Percentiles rank a stretch among this genome's conserved stretches.
These are phyloP conservation scores for Tulasnella sp. DNA, from an alignment of 768 basidiomycete genomes.

Conservation along the genomic window DNA sequence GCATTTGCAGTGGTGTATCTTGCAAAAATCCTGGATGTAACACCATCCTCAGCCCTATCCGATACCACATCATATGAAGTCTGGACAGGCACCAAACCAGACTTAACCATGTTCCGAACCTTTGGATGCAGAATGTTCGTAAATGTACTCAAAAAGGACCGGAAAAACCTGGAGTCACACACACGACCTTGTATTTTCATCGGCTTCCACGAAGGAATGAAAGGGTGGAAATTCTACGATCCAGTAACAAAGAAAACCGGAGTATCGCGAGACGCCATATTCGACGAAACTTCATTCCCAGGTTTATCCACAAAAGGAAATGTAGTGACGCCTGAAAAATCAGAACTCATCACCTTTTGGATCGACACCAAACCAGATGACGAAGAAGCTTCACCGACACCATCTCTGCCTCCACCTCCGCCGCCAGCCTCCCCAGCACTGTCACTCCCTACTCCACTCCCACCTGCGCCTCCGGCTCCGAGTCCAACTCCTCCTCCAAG, in stretches of 20 bases:
- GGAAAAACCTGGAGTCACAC: conserved; percentile 21
- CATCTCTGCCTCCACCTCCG: too few relatives aligned
- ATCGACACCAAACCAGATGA: too few relatives aligned
- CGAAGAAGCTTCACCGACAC: too few relatives aligned
- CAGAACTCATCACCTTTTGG: too few relatives aligned
- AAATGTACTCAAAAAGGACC: conserved; percentile 31
- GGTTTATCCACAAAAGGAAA: too few relatives aligned
- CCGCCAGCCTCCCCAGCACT: too few relatives aligned
- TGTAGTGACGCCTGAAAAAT: too few relatives aligned
- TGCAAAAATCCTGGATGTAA: neutral
- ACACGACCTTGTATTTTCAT: conserved; percentile 34
- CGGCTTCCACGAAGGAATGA: conserved; percentile 32
- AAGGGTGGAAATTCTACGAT: conserved; percentile 33
- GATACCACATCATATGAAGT: conserved; percentile 20
- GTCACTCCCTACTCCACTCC: too few relatives aligned
- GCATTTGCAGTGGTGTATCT: neutral
- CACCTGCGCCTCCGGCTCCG: too few relatives aligned
- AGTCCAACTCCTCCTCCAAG: too few relatives aligned
- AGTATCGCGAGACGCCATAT: neutral
- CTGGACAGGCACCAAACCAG: conserved; percentile 15
- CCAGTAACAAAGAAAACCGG: neutral
- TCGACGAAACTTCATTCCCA: neutral
- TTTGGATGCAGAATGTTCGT: conserved; percentile 39
- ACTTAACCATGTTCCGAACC: conserved; percentile 31
- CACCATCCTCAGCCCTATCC: neutral